These are phyloP conservation scores for Leucocoprinus sp. DNA, from an alignment of 768 basidiomycete genomes.

Conservation along the genomic window DNA sequence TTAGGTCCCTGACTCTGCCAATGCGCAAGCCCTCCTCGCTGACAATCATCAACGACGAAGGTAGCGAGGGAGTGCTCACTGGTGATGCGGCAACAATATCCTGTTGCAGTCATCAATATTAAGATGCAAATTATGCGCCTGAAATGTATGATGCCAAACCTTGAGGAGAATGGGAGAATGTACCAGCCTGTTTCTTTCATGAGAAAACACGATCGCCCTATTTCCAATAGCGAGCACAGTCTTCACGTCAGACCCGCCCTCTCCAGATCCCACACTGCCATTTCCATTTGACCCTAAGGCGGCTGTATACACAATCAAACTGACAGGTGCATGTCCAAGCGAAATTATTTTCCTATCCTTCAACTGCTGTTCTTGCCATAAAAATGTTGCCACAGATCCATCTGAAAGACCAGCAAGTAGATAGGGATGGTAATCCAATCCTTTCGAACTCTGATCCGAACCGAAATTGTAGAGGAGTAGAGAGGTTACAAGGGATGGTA, in stretches of 20 bases:
- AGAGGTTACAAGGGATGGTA: conserved; percentile 39
- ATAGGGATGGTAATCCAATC: conserved; percentile 35
- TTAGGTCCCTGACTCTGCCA: conserved; percentile 57
- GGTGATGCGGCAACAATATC: conserved; percentile 44
- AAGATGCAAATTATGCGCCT: neutral
- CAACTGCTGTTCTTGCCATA: conserved; percentile 36
- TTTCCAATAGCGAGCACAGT: conserved; percentile 68
- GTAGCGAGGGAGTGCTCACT: conserved; percentile 41
- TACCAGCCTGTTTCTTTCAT: conserved; percentile 54
- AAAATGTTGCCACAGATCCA: conserved; percentile 57
- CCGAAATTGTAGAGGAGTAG: conserved; percentile 55
- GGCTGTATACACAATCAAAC: conserved; percentile 45
- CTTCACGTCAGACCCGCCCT: conserved; percentile 25
- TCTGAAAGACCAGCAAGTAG: conserved; percentile 71
- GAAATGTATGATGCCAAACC: conserved; percentile 21
- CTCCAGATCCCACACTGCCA: neutral
- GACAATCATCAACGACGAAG: conserved; percentile 51
- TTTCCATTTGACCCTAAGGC: conserved; percentile 18
- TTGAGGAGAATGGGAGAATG: conserved; percentile 70
- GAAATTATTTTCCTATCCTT: conserved; percentile 50
- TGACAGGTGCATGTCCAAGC: conserved; percentile 62
- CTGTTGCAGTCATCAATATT: conserved; percentile 18
- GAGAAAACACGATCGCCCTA: conserved; percentile 60
- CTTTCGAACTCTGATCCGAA: conserved; percentile 24
- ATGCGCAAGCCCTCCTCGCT: conserved; percentile 48